Percentiles rank a stretch among this genome's conserved stretches.
Conservation (phyloP, 1,284 basidiomycete species). For the Apiotrichum porosum region DNA sequence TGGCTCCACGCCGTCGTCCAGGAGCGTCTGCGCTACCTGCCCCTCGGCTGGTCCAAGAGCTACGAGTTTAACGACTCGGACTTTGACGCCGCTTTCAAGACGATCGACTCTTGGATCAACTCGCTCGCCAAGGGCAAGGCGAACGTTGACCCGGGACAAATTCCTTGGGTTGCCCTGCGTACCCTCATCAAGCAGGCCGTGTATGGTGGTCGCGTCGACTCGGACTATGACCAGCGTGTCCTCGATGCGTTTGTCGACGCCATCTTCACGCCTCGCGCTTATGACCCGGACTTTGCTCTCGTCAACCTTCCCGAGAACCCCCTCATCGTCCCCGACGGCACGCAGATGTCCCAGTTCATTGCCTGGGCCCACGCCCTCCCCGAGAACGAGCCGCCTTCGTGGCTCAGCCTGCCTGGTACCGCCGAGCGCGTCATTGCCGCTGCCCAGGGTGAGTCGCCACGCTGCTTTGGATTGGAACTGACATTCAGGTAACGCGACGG, state of each 20-base stretch:
- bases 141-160: constrained; percentile 80
- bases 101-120: constrained; percentile 84
- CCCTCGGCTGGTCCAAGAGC: constrained; percentile 88
- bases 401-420: constrained; percentile 83
- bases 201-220: constrained; percentile 88
- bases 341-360: constrained; percentile 81
- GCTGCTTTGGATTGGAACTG: background rate
- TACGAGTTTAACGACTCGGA: constrained; percentile 99
- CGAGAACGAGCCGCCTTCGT: constrained; percentile 84
- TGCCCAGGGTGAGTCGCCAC: constrained; percentile 69
- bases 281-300: constrained; percentile 85
- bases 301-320: constrained; percentile 57
- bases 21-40: constrained; percentile 89
- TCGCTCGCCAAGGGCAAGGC: constrained; percentile 75
- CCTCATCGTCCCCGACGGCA: constrained; percentile 80
- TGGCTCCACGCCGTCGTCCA: constrained; percentile 98
- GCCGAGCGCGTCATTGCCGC: constrained; percentile 86
- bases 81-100: constrained; percentile 83
- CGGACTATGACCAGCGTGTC: constrained; percentile 85
- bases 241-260: constrained; percentile 86
- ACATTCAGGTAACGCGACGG: constrained; percentile 66
- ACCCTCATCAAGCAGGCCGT: constrained; percentile 90
- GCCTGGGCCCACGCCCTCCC: constrained; percentile 80
- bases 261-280: constrained; percentile 78
- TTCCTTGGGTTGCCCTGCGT: constrained; percentile 88